Evolutionary conservation across 352 stramenopile species (phyloP), one percentile per base, ranked within the genome.

Genomic region (Globisporangium takayamanum): DNA sequence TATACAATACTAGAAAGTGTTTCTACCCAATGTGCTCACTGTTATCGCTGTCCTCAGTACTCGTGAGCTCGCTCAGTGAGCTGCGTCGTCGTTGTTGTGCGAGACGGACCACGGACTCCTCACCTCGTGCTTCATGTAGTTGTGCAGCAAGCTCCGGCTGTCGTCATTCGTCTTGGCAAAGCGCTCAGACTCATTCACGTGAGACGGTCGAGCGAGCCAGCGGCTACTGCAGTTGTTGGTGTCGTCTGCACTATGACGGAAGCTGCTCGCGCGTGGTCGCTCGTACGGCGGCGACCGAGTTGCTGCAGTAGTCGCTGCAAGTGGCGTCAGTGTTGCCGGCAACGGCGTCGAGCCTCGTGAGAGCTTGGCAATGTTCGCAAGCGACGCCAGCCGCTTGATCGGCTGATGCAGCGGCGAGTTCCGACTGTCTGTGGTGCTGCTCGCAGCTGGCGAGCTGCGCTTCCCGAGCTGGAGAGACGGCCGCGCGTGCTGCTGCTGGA

Each of bases 311-410:
- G 48, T 11, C 8, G 20, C 7, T 18, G 25, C 15, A 14, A 49
- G 39, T 28, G 55, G 26, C 50, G 42, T 15, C 49, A 49, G 20
- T 30, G 48, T 5, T 15, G 58, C 50, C 25, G 58, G 53, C 30
- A 53, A 30, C 15, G 58, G 51, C 3, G 33, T 39, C 33, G 33
- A 39, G 33, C 33, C 33, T 14, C 58, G 45, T 12, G 58, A 64
- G 18, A 57, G 36, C 51, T 64, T 57, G 3, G 50, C 58, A 16
- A 64, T 57, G 37, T 57, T 64, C 20, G 58, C 58, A 18, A 64
- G 51, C 14, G 58, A 64, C 44, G 50, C 58, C 14, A 64, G 45
- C 3, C 58, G 58, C 50, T 64, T 64, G 58, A 64, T 64, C 33
- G 58, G 50, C 58, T 59, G 58, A 2, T 49, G 16, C 44, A 46